Evolutionary conservation across 805 yeast genomes (phyloP).

Genomic region (Myxozyma udenii): DNA sequence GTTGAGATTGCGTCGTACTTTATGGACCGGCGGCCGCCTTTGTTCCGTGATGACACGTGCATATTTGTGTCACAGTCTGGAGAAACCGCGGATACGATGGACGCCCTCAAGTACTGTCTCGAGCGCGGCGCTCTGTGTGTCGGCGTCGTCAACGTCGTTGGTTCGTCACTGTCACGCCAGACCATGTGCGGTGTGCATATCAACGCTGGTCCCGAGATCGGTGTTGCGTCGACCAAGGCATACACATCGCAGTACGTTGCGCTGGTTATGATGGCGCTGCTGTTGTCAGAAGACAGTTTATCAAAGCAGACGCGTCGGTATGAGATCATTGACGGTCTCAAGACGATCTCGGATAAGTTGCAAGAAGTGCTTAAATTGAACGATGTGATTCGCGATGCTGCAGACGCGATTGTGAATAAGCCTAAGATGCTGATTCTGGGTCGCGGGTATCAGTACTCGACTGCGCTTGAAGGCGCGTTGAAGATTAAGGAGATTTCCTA

Average conservation of each 20-base stretch:
- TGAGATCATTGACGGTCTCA: conserved; percentile 83
- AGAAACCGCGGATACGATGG: conserved; percentile 96
- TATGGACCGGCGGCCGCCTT: conserved; percentile 92
- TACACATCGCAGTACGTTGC: conserved; percentile 98
- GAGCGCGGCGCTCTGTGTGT: conserved; percentile 97
- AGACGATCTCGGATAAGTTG: conserved; percentile 81
- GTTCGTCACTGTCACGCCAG: conserved; percentile 92
- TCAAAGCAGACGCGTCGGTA: conserved; percentile 71
- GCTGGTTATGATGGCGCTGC: conserved; percentile 90
- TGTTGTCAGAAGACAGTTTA: conserved; percentile 87
- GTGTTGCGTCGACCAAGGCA: conserved; percentile 98
- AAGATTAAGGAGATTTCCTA: conserved; percentile 97
- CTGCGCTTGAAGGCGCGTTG: conserved; percentile 97
- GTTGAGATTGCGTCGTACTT: conserved; percentile 94
- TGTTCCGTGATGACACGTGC: conserved; percentile 96
- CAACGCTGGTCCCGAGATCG: conserved; percentile 99
- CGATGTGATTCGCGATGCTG: conserved; percentile 68
- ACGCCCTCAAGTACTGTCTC: conserved; percentile 90
- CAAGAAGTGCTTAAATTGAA: conserved; percentile 70
- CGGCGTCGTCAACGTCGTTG: conserved; percentile 96
- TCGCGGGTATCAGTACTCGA: conserved; percentile 95
- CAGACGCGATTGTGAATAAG: conserved; percentile 66
- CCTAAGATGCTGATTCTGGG: conserved; percentile 90
- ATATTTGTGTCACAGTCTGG: conserved; percentile 98
- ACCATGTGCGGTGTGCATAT: conserved; percentile 99